Evolutionary conservation across 345 rosid genomes (phyloP).

Genomic region (Eucalyptus curtisii): DNA sequence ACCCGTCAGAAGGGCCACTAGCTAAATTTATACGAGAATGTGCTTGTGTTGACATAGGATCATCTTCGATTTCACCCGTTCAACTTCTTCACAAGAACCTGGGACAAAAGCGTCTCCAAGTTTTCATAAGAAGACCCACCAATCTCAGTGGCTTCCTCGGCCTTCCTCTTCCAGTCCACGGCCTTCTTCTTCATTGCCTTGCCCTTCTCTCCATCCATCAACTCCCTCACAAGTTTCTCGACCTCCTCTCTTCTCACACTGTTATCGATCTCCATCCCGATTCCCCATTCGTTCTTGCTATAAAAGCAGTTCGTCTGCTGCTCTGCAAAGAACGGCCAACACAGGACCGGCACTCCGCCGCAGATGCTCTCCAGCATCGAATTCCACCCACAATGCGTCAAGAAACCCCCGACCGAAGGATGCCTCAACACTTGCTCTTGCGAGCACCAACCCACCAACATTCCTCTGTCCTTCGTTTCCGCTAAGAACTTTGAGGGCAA

Average conservation of each 20-base stretch:
- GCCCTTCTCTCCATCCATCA: conserved; percentile 20
- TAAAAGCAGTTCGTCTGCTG: conserved; percentile 13
- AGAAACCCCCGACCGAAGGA: neutral
- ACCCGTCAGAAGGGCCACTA: neutral
- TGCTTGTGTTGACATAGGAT: neutral
- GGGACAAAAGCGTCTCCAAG: neutral
- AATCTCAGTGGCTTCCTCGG: neutral
- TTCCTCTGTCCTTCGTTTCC: neutral
- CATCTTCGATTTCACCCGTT: neutral
- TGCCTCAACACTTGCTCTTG: conserved; percentile 10
- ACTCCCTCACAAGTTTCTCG: conserved; percentile 10
- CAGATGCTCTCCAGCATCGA: conserved; percentile 11
- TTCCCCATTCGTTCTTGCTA: conserved; percentile 17
- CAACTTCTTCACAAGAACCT: neutral
- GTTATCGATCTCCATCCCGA: conserved; percentile 28
- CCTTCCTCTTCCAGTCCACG: conserved; percentile 13
- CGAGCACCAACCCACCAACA: neutral
- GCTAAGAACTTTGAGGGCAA: neutral
- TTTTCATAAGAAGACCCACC: conserved; percentile 1
- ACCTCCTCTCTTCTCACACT: conserved; percentile 21
- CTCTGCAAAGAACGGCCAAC: conserved; percentile 18
- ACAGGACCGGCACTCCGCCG: conserved; percentile 4
- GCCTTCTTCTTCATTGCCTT: conserved; percentile 8
- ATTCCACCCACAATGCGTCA: conserved; percentile 13
- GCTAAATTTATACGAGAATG: neutral